phyloP scores from a whole-genome alignment of 768 basidiomycete species.

The Psilocybe cubensis region DNA sequence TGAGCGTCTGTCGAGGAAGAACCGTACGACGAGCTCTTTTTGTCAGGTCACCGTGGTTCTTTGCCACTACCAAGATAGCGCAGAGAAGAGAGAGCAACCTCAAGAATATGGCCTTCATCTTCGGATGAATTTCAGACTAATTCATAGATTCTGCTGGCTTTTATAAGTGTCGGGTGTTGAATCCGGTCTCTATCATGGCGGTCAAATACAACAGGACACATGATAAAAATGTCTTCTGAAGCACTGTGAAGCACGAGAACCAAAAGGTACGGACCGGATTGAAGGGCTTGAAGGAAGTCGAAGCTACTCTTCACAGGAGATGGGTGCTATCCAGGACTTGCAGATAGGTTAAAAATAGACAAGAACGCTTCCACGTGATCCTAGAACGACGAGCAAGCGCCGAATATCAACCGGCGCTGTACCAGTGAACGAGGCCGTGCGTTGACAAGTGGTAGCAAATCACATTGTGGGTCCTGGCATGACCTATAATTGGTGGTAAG shows the following conservation, averaged over 20 bases:
- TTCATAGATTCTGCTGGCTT: not conserved
- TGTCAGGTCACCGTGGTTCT: not conserved
- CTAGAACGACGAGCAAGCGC: not conserved
- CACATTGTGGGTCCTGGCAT: not conserved
- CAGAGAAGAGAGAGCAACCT: conserved; percentile 26
- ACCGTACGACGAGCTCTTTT: not conserved
- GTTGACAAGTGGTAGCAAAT: too few species aligned
- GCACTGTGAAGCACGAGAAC: conserved; percentile 1
- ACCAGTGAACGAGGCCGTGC: too few species aligned
- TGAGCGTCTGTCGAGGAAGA: conserved; percentile 26
- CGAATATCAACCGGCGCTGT: not conserved
- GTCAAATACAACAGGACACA: conserved; percentile 5
- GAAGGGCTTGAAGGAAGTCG: conserved; percentile 12
- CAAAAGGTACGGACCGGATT: not conserved
- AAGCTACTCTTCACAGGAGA: not conserved
- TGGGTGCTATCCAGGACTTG: not conserved
- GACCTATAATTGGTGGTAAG: not conserved
- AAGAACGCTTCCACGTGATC: not conserved
- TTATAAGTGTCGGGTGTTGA: conserved; percentile 4
- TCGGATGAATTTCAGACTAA: not conserved
- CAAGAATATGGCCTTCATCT: conserved; percentile 26
- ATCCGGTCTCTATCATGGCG: too few species aligned
- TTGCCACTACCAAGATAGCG: conserved; percentile 24
- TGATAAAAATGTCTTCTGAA: conserved; percentile 1
- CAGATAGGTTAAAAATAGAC: conserved; percentile 7